These are phyloP conservation scores for Withania somnifera DNA, from an alignment of 305 asterid genomes.

Conservation along the genomic window DNA sequence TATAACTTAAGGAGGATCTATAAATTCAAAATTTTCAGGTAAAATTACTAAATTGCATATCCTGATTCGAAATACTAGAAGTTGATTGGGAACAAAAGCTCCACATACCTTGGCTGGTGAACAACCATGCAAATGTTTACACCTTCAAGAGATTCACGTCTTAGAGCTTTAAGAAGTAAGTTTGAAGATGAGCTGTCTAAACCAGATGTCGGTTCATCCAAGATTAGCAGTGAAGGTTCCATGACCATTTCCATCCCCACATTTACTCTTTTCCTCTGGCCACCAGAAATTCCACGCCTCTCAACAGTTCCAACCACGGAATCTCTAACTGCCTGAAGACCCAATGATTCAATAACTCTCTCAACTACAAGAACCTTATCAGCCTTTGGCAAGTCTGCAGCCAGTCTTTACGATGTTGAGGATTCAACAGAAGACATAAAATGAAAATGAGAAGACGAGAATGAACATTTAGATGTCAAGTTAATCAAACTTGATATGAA, in stretches of 20 bases:
- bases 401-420: constrained; percentile 52
- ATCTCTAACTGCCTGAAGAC: constrained; percentile 88
- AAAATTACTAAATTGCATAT: background rate
- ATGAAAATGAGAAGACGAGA: constrained; percentile 16
- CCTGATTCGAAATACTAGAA: background rate
- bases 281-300: constrained; percentile 96
- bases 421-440: constrained; percentile 20
- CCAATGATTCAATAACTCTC: constrained; percentile 96
- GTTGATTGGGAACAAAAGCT: background rate
- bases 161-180: constrained; percentile 91
- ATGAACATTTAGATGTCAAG: background rate
- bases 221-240: constrained; percentile 96
- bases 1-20: background rate
- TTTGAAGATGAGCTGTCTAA: constrained; percentile 95
- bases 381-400: constrained; percentile 77
- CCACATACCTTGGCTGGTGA: constrained; percentile 92
- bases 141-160: constrained; percentile 99
- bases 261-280: constrained; percentile 97
- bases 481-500: background rate
- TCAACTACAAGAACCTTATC: constrained; percentile 96
- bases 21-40: background rate
- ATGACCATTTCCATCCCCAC: constrained; percentile 98
- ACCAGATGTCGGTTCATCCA: constrained; percentile 99
- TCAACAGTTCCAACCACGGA: constrained; percentile 96
- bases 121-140: constrained; percentile 97